A percentile compares a stretch with the other conserved stretches of the same genome.
Evolutionary conservation across 176 grass and related monocot species (phyloP).

Genomic region (Themeda triandra): DNA sequence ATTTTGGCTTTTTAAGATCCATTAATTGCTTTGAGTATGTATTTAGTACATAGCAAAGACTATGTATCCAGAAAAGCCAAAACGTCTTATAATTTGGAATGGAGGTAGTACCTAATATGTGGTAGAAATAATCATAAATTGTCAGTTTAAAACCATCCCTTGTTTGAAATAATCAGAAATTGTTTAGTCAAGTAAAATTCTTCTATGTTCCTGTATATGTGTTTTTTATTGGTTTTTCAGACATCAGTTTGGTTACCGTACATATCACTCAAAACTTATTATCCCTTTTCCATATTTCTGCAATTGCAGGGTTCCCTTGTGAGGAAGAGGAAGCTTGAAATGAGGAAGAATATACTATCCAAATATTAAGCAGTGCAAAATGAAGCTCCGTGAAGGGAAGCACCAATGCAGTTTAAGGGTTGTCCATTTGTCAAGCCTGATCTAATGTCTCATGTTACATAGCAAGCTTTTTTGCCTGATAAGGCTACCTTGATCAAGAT

Average conservation of each 20-base stretch:
- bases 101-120: no score
- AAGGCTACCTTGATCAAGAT: neutral
- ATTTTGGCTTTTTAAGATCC: no score
- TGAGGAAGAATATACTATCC: neutral
- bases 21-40: no score
- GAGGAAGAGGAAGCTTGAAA: neutral
- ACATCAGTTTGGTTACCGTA: neutral
- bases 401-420: neutral
- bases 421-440: neutral
- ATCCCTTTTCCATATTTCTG: neutral
- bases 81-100: no score
- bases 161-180: neutral
- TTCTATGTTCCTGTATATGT: no score
- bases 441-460: neutral
- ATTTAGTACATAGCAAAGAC: no score
- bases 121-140: no score
- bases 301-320: neutral
- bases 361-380: neutral
- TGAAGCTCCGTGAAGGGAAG: neutral
- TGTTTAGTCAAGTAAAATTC: neutral
- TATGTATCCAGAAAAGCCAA: no score
- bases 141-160: no score
- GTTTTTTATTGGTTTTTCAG: neutral
- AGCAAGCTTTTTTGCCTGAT: neutral
- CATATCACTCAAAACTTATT: neutral